Evolutionary conservation across 2,329 filamentous ascomycete genomes (phyloP).

Genomic region (Penicillium sclerotigenum): DNA sequence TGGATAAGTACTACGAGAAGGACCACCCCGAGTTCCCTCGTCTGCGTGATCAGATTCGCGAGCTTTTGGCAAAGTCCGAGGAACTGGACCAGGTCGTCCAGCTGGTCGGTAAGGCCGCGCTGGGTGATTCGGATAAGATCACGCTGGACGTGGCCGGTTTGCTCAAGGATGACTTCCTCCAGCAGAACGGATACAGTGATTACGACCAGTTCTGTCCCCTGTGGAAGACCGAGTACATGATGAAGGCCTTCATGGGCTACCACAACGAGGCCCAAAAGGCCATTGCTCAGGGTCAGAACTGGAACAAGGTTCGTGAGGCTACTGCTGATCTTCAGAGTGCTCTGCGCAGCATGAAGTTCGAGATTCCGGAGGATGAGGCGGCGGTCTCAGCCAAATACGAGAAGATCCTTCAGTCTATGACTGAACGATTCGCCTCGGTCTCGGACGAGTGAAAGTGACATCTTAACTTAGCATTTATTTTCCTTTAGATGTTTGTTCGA

Average conservation of each 20-base stretch:
- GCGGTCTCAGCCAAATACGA: slow-evolving; percentile 89
- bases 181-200: slow-evolving; percentile 98
- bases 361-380: slow-evolving; percentile 82
- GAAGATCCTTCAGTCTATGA: slow-evolving; percentile 83
- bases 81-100: slow-evolving; percentile 98
- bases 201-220: slow-evolving; percentile 99
- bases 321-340: slow-evolving; percentile 82
- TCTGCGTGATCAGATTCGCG: slow-evolving; percentile 87
- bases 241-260: slow-evolving; percentile 98
- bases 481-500: slow-evolving; percentile 28
- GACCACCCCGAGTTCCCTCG: slow-evolving; percentile 91
- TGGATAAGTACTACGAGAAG: slow-evolving; percentile 94
- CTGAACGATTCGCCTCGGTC: slow-evolving; percentile 95
- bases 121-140: slow-evolving; percentile 97
- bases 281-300: slow-evolving; percentile 82
- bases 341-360: slow-evolving; percentile 93
- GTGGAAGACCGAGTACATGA: slow-evolving; percentile 99
- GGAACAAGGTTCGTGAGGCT: slow-evolving; percentile 88
- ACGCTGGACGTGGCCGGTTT: slow-evolving; percentile 87
- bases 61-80: slow-evolving; percentile 90
- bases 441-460: slow-evolving; percentile 72
- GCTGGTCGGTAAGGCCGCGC: slow-evolving; percentile 92
- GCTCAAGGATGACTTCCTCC: slow-evolving; percentile 97
- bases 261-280: slow-evolving; percentile 97
- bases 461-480: slow-evolving; percentile 21